Conservation (phyloP, 495 filamentous ascomycete genomes). For the Elasticomyces elasticus region DNA sequence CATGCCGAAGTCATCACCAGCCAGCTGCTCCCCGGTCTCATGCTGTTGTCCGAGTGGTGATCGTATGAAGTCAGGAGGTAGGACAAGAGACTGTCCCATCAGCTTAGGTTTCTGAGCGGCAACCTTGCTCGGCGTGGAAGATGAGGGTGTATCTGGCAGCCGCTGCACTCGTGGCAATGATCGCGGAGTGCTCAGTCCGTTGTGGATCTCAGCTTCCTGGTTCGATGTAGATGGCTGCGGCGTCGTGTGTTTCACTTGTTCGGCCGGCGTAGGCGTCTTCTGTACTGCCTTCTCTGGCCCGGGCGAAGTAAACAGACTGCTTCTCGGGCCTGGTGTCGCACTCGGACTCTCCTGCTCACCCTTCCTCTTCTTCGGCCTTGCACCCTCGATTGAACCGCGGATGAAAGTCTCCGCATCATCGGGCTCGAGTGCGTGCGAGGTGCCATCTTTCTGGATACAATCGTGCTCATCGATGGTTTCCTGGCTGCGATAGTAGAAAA, state of each 20-base stretch:
- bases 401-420: not conserved
- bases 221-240: not conserved
- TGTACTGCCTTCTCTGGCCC: not conserved
- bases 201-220: not conserved
- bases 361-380: not conserved
- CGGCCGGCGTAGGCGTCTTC: not conserved
- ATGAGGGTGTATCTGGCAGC: not conserved
- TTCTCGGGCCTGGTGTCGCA: no score
- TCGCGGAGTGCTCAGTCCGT: not conserved
- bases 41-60: not conserved
- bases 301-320: not conserved
- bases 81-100: not conserved
- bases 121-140: not conserved
- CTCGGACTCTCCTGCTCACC: no score
- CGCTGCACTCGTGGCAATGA: not conserved
- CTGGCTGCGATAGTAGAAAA: constrained; percentile 18
- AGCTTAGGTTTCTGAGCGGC: not conserved
- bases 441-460: not conserved
- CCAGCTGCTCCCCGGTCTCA: not conserved
- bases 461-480: not conserved
- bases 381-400: not conserved
- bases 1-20: not conserved
- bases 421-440: not conserved
- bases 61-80: not conserved
- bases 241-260: not conserved